Evolutionary conservation across 1,284 basidiomycete species (phyloP), one percentile per base, ranked within the genome.

Genomic region (Heliocybe sulcata): DNA sequence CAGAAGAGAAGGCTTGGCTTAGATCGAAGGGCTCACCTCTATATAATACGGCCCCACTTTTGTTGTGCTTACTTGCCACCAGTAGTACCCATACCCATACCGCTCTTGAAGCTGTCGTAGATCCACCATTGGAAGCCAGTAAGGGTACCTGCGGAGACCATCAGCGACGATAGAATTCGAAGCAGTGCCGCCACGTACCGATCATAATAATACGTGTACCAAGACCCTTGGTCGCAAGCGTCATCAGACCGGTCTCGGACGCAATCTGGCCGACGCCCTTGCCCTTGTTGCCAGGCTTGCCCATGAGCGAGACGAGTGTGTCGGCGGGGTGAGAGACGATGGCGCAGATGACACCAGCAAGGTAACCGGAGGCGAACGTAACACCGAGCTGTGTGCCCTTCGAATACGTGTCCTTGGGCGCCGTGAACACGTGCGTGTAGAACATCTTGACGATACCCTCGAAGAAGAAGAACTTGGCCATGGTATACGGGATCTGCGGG

Each of bases 391-490:
- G 88, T 22, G 85, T 90, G 54, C 72, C 64, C 73, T 88, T 82
- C 70, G 74, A 64, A 70, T 91, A 91, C 6, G 76, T 74, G 14
- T 87, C 81, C 71, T 90, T 91, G 62, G 87, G 86, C 57, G 76
- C 71, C 52, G 86, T 82, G 72, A 90, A 83, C 67, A 87, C 81
- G 65, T 84, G 79, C 53, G 79, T 83, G 74, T 91, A 91, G 79
- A 91, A 90, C 59, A 85, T 61, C 62, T 79, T 72, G 64, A 84
- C 88, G 62, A 87, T 89, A 77, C 82, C 82, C 70, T 91, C 88
- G 68, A 84, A 91, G 81, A 85, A 87, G 81, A 78, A 87, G 81
- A 91, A 91, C 71, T 91, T 91, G 72, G 88, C 87, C 88, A 91
- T 90, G 59, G 88, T 91, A 73, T 91, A 91, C 45, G 88, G 88